Conservation (phyloP, 1,284 basidiomycete genomes). For the Volvariella surrecta region DNA sequence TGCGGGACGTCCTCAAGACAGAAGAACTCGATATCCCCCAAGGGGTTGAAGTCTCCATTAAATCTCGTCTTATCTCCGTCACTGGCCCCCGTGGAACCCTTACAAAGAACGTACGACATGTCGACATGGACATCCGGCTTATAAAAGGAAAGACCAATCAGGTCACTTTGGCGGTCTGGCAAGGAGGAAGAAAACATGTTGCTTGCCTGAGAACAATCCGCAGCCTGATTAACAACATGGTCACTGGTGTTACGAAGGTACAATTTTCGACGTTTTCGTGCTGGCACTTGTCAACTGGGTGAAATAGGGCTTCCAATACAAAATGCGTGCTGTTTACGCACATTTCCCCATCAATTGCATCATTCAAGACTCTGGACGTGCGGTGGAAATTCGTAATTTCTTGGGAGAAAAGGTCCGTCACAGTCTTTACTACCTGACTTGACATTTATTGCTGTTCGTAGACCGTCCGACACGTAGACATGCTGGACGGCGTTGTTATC, state of each 20-base stretch:
- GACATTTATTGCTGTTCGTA: constrained; percentile 20
- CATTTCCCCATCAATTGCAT: constrained; percentile 99
- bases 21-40: constrained; percentile 92
- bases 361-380: constrained; percentile 73
- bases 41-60: constrained; percentile 77
- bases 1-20: constrained; percentile 88
- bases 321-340: constrained; percentile 99
- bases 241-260: constrained; percentile 93
- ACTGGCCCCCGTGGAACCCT: constrained; percentile 86
- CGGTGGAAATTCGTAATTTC: constrained; percentile 98
- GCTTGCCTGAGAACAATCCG: constrained; percentile 96
- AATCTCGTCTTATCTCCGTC: constrained; percentile 86
- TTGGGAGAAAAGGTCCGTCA: constrained; percentile 81
- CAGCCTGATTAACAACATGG: constrained; percentile 95
- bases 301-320: constrained; percentile 91
- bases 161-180: constrained; percentile 94
- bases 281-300: constrained; percentile 4
- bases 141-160: constrained; percentile 67
- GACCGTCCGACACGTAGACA: constrained; percentile 88
- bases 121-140: constrained; percentile 94
- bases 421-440: background rate
- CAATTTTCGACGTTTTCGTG: constrained; percentile 12
- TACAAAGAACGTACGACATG: constrained; percentile 88
- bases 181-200: constrained; percentile 97
- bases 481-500: constrained; percentile 87